Conservation (phyloP, 2,329 filamentous ascomycete genomes). For the Metarhizium robertsii region DNA sequence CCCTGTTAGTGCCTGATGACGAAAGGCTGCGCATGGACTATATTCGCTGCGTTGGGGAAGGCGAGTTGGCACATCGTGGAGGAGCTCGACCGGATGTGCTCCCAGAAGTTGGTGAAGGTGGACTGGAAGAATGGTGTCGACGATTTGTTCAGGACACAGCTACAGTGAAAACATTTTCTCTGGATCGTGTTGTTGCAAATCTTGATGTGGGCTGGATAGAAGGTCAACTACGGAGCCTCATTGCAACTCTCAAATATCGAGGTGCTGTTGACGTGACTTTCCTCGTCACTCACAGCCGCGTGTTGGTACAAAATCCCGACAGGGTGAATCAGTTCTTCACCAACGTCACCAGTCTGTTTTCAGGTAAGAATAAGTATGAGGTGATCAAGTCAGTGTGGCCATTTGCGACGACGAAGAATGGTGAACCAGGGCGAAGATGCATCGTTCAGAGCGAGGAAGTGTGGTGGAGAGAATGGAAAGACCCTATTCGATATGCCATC, state of each 20-base stretch:
- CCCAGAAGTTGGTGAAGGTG: conserved; percentile 33
- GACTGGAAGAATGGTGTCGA: conserved; percentile 40
- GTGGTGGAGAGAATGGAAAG: conserved; percentile 39
- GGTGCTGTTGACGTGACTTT: conserved; percentile 40
- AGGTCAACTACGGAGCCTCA: conserved; percentile 41
- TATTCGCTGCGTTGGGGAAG: conserved; percentile 37
- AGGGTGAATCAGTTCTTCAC: conserved; percentile 46
- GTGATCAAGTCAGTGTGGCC: conserved; percentile 48
- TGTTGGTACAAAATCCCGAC: conserved; percentile 41
- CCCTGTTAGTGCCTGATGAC: conserved; percentile 39
- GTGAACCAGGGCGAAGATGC: conserved; percentile 33
- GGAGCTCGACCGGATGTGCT: conserved; percentile 30
- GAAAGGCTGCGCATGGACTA: conserved; percentile 39
- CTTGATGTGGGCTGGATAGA: conserved; percentile 46
- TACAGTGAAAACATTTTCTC: conserved; percentile 36
- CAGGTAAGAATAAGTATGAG: conserved; percentile 44
- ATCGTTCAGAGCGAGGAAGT: conserved; percentile 46
- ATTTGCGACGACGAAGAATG: conserved; percentile 40
- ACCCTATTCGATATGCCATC: conserved; percentile 33
- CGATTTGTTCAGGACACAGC: conserved; percentile 36
- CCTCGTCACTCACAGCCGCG: conserved; percentile 38
- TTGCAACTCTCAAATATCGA: conserved; percentile 39
- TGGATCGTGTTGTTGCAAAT: conserved; percentile 45
- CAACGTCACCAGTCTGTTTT: conserved; percentile 40
- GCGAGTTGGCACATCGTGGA: conserved; percentile 42